Conservation (phyloP, 2,329 filamentous ascomycete genomes). For the Fusarium brachygibbosum region DNA sequence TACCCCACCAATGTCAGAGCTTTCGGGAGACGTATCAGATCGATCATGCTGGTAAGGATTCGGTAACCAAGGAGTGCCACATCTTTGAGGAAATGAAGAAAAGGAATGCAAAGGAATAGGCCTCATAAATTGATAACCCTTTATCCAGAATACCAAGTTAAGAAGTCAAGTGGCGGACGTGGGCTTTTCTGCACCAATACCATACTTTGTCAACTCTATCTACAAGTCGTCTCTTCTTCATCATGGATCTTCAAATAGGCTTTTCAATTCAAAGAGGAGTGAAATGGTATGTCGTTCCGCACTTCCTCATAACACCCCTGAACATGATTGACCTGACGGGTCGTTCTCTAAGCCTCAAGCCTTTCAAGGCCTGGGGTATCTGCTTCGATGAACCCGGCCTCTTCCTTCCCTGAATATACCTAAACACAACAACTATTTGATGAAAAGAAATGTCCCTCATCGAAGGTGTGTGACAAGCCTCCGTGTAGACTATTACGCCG, state of each 20-base stretch:
- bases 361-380: slow-evolving; percentile 38
- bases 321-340: slow-evolving; percentile 23
- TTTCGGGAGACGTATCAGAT: slow-evolving; percentile 6
- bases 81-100: neutral
- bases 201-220: slow-evolving; percentile 27
- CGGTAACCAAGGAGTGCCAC: neutral
- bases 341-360: slow-evolving; percentile 39
- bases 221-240: slow-evolving; percentile 18
- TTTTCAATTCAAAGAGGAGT: slow-evolving; percentile 40
- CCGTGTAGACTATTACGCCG: neutral
- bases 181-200: slow-evolving; percentile 19
- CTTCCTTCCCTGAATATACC: slow-evolving; percentile 32
- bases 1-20: slow-evolving; percentile 29
- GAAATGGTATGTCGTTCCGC: slow-evolving; percentile 10
- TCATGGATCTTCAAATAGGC: slow-evolving; percentile 28
- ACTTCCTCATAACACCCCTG: slow-evolving; percentile 20
- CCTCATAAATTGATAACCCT: neutral
- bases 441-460: slow-evolving; percentile 14
- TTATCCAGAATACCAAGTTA: no score
- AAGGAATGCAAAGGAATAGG: neutral
- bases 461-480: slow-evolving; percentile 5
- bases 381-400: slow-evolving; percentile 39
- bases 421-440: slow-evolving; percentile 28
- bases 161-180: neutral
- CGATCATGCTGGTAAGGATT: neutral